phyloP scores from a whole-genome alignment of 768 basidiomycete genomes.

The Auriscalpium vulgare region DNA sequence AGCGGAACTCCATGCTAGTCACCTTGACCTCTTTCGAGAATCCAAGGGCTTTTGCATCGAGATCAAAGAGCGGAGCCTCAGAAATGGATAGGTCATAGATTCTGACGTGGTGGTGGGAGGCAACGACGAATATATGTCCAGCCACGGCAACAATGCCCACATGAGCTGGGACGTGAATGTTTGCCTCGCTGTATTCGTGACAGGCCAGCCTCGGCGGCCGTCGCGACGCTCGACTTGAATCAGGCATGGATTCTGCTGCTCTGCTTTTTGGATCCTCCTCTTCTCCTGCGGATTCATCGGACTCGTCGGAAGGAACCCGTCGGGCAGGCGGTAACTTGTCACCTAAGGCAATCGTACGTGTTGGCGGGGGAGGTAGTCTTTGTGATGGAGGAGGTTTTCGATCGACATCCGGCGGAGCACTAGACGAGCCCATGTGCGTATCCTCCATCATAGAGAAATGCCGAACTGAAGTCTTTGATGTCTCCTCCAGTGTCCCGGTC shows the following conservation, averaged over 20 bases:
- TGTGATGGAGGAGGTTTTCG: slow-evolving; percentile 21
- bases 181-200: slow-evolving; percentile 33
- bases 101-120: slow-evolving; percentile 48
- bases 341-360: slow-evolving; percentile 59
- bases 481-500: background rate
- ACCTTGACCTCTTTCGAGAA: slow-evolving; percentile 61
- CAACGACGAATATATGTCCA: slow-evolving; percentile 52
- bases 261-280: slow-evolving; percentile 41
- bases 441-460: slow-evolving; percentile 6
- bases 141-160: slow-evolving; percentile 47
- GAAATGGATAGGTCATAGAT: slow-evolving; percentile 50
- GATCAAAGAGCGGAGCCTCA: slow-evolving; percentile 35
- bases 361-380: slow-evolving; percentile 61
- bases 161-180: slow-evolving; percentile 48
- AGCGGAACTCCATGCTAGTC: slow-evolving; percentile 72
- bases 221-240: slow-evolving; percentile 61
- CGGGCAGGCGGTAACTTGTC: slow-evolving; percentile 64
- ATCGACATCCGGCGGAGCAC: slow-evolving; percentile 9
- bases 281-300: slow-evolving; percentile 26
- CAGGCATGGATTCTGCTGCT: slow-evolving; percentile 48
- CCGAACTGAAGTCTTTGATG: background rate
- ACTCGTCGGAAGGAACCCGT: slow-evolving; percentile 32
- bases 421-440: background rate
- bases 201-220: slow-evolving; percentile 30
- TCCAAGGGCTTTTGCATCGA: slow-evolving; percentile 59